Evolutionary conservation across 257 asterid species (phyloP).

Genomic region (Osmanthus fragrans): DNA sequence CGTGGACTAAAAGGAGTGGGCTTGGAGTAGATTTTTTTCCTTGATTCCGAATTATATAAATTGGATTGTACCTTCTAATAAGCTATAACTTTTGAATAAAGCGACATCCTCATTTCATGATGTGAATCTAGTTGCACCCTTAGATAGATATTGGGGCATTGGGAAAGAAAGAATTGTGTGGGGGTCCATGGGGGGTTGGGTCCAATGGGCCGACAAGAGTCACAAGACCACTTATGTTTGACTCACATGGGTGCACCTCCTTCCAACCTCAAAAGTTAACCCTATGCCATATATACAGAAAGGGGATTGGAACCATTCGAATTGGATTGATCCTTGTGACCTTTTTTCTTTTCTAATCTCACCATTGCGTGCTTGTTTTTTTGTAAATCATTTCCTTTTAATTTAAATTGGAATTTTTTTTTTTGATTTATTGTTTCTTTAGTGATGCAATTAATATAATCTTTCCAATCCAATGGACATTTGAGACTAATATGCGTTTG

Average conservation of each 20-base stretch:
- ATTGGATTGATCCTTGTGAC: conserved; percentile 16
- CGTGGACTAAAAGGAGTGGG: no score
- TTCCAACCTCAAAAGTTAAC: background rate
- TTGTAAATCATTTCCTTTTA: background rate
- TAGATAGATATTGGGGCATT: no score
- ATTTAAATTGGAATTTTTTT: background rate
- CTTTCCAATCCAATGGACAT: background rate
- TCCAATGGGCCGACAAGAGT: conserved; percentile 47
- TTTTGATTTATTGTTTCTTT: no score
- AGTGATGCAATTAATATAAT: background rate
- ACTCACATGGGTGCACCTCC: conserved; percentile 5
- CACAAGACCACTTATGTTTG: conserved; percentile 26
- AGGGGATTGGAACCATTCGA: conserved; percentile 26
- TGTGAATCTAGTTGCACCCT: no score
- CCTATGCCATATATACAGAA: conserved; percentile 10
- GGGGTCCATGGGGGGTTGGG: background rate
- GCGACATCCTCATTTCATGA: no score
- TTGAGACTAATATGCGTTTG: background rate
- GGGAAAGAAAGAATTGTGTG: no score
- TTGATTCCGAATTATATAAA: no score
- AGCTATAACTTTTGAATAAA: no score
- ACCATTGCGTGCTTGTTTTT: background rate
- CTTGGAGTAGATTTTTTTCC: no score
- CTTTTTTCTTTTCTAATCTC: background rate
- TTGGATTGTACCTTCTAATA: no score